Percentiles rank a stretch among this genome's conserved stretches.
Conservation (phyloP, 2,329 filamentous ascomycete species). For the Gnomoniopsis smithogilvyi region DNA sequence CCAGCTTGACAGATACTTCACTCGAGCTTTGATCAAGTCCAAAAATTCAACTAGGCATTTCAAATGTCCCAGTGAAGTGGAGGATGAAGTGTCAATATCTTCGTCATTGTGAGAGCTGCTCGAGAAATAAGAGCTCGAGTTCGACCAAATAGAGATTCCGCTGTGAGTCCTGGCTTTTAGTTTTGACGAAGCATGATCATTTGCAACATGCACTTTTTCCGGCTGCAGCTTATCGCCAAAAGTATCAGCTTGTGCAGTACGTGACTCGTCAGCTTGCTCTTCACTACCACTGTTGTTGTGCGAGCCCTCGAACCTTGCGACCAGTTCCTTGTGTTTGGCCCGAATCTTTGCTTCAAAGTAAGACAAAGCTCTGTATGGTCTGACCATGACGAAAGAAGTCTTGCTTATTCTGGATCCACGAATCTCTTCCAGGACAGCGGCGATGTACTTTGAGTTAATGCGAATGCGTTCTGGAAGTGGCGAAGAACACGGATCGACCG, state of each 20-base stretch:
- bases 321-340: not conserved
- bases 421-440: not conserved
- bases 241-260: no score
- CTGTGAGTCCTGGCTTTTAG: not conserved
- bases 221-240: no score
- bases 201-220: no score
- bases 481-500: no score
- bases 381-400: constrained; percentile 4
- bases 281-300: not conserved
- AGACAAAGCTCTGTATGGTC: constrained; percentile 12
- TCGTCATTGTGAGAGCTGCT: not conserved
- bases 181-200: not conserved
- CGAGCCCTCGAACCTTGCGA: not conserved
- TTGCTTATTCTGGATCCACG: not conserved
- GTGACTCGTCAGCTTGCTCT: not conserved
- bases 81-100: not conserved
- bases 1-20: constrained; percentile 9
- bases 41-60: constrained; percentile 20
- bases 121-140: no score
- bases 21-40: constrained; percentile 13
- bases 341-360: constrained; percentile 11
- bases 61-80: constrained; percentile 13
- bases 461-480: constrained; percentile 11
- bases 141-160: no score
- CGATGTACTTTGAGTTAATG: constrained; percentile 6